Conservation (phyloP, 1,139 yeast genomes). For the Pichia sp. region DNA sequence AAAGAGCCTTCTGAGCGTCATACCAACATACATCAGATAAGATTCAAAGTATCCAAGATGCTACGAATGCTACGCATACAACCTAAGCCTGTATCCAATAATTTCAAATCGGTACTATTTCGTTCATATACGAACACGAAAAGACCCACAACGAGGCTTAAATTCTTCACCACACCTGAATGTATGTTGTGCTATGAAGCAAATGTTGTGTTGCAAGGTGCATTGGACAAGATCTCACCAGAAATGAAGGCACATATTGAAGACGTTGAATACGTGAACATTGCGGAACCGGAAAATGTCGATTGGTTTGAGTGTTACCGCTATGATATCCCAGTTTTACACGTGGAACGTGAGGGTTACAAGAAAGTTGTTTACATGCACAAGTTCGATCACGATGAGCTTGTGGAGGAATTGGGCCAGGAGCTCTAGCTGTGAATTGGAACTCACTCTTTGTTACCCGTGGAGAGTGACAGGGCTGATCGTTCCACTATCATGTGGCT, state of each 20-base stretch:
- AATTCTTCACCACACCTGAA: constrained; percentile 69
- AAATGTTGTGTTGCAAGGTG: constrained; percentile 40
- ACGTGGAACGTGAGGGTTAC: constrained; percentile 46
- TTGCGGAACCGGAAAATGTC: constrained; percentile 57
- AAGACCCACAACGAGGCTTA: constrained; percentile 32
- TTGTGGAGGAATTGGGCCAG: constrained; percentile 38
- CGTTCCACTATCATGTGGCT: too few species aligned
- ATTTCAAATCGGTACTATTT: too few species aligned
- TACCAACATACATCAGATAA: too few species aligned
- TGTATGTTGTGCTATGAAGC: constrained; percentile 80
- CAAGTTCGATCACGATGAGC: constrained; percentile 51
- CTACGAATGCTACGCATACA: too few species aligned
- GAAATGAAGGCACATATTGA: constrained; percentile 21
- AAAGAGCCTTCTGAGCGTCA: too few species aligned
- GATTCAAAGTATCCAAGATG: too few species aligned
- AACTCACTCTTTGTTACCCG: too few species aligned
- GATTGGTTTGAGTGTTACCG: constrained; percentile 76
- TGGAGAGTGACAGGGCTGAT: too few species aligned
- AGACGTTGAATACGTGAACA: constrained; percentile 50
- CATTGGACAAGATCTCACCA: constrained; percentile 27
- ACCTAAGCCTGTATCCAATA: too few species aligned
- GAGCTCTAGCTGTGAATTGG: constrained; percentile 23
- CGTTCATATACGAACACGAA: too few species aligned
- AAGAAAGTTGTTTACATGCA: constrained; percentile 70
- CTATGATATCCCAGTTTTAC: constrained; percentile 86